Evolutionary conservation across 305 asterid genomes (phyloP).

Genomic region (Fraxinus floribunda): DNA sequence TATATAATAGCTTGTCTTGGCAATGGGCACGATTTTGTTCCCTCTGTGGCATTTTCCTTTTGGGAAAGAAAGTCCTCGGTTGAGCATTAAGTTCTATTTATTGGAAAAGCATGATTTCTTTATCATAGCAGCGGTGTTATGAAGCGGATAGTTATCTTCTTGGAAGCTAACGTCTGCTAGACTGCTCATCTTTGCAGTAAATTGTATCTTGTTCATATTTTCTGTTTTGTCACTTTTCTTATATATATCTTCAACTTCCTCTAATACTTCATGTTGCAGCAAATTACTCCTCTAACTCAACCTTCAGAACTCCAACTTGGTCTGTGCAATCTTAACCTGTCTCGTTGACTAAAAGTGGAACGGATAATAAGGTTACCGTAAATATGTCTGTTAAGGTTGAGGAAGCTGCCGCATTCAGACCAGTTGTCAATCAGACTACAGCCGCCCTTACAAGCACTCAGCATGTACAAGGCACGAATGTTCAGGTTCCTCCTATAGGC

Average conservation of each 20-base stretch:
- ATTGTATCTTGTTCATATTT: conserved; percentile 9
- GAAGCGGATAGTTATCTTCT: conserved; percentile 9
- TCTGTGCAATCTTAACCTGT: conserved; percentile 56
- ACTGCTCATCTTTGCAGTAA: not conserved
- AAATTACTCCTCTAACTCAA: conserved; percentile 49
- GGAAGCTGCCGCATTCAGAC: conserved; percentile 51
- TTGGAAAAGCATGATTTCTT: not conserved
- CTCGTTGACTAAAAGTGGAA: conserved; percentile 43
- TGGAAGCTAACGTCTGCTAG: not conserved
- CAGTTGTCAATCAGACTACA: conserved; percentile 48
- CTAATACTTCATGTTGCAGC: conserved; percentile 38
- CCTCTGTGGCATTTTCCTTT: conserved; percentile 9
- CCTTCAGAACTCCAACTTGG: conserved; percentile 67
- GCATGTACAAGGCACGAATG: conserved; percentile 36
- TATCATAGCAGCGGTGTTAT: not conserved
- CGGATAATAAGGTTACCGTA: conserved; percentile 49
- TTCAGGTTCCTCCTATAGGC: conserved; percentile 20
- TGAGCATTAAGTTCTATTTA: not conserved
- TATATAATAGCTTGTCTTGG: not conserved
- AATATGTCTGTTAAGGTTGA: conserved; percentile 53
- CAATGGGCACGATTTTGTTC: too few relatives aligned
- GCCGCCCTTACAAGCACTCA: conserved; percentile 25
- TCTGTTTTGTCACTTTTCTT: not conserved
- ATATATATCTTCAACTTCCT: conserved; percentile 15
- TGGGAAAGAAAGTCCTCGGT: not conserved